Conservation (phyloP, 2,329 filamentous ascomycete genomes). For the Akanthomyces uredinophilus region DNA sequence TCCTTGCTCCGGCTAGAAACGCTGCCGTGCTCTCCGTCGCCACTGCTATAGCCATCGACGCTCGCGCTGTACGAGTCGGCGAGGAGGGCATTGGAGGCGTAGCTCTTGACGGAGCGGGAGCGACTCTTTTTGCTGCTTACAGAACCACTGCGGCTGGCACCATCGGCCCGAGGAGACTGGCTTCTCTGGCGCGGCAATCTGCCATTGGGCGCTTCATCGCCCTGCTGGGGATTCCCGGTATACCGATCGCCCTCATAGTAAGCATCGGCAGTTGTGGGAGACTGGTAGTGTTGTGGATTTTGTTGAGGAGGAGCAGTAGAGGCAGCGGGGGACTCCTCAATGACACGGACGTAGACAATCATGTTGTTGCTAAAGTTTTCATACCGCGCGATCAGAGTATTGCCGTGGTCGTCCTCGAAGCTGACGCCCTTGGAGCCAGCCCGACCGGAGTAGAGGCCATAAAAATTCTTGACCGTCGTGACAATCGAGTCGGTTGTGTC, state of each 20-base stretch:
- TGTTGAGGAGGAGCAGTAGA: slow-evolving; percentile 30
- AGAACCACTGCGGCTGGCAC: slow-evolving; percentile 68
- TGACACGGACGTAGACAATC: slow-evolving; percentile 87
- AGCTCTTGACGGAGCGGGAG: slow-evolving; percentile 65
- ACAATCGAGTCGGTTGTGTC: slow-evolving; percentile 98
- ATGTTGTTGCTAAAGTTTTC: slow-evolving; percentile 93
- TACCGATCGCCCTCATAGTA: slow-evolving; percentile 52
- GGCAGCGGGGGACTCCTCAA: slow-evolving; percentile 55
- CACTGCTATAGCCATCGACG: slow-evolving; percentile 76
- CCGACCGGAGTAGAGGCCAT: slow-evolving; percentile 79
- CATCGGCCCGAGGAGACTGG: slow-evolving; percentile 60
- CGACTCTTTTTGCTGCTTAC: slow-evolving; percentile 60
- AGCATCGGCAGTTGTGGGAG: slow-evolving; percentile 37
- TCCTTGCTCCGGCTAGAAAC: slow-evolving; percentile 71
- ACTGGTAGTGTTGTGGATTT: slow-evolving; percentile 14
- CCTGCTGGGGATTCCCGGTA: slow-evolving; percentile 42
- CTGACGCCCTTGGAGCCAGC: slow-evolving; percentile 74
- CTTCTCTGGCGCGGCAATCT: slow-evolving; percentile 67
- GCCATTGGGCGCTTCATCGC: slow-evolving; percentile 63
- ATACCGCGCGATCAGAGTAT: slow-evolving; percentile 89
- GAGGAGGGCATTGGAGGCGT: slow-evolving; percentile 43
- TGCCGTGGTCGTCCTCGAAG: slow-evolving; percentile 87
- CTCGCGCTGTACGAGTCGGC: slow-evolving; percentile 62
- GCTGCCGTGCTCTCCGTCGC: slow-evolving; percentile 73
- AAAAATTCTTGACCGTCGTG: slow-evolving; percentile 98